Percentiles rank a stretch among this genome's conserved stretches.
These are phyloP conservation scores for Cucumis hystrix DNA, from an alignment of 306 rosid genomes.

Conservation along the genomic window DNA sequence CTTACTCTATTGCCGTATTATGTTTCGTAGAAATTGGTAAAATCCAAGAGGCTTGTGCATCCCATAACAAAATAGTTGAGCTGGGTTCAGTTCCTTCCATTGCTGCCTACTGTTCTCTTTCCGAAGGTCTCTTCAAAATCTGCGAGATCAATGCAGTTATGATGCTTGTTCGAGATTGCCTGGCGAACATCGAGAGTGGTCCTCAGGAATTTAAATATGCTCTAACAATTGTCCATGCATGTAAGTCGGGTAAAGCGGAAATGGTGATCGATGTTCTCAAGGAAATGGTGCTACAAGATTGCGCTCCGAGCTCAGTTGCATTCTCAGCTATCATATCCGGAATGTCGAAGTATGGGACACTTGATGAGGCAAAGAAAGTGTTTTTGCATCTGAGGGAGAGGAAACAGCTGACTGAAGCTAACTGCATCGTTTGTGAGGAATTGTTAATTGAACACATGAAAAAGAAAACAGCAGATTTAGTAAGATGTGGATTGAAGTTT, in stretches of 20 bases:
- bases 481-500: constrained; percentile 61
- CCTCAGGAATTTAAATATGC: constrained; percentile 63
- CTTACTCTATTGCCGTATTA: constrained; percentile 33
- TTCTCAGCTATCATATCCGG: constrained; percentile 58
- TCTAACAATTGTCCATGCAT: constrained; percentile 48
- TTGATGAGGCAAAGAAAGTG: constrained; percentile 77
- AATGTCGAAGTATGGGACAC: constrained; percentile 60
- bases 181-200: constrained; percentile 44
- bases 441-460: constrained; percentile 72
- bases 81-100: constrained; percentile 60
- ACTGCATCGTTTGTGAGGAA: constrained; percentile 51
- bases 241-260: constrained; percentile 40
- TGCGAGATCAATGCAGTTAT: constrained; percentile 74
- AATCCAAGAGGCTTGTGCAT: constrained; percentile 48
- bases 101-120: constrained; percentile 44
- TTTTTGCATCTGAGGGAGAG: constrained; percentile 43
- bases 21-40: constrained; percentile 48
- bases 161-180: constrained; percentile 70
- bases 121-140: constrained; percentile 47
- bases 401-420: constrained; percentile 50
- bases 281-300: constrained; percentile 70
- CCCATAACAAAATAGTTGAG: constrained; percentile 58
- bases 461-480: constrained; percentile 70
- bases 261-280: constrained; percentile 46
- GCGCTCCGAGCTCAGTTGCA: constrained; percentile 28